Conservation (phyloP, 441 rosid genomes). For the Sinapis alba region DNA sequence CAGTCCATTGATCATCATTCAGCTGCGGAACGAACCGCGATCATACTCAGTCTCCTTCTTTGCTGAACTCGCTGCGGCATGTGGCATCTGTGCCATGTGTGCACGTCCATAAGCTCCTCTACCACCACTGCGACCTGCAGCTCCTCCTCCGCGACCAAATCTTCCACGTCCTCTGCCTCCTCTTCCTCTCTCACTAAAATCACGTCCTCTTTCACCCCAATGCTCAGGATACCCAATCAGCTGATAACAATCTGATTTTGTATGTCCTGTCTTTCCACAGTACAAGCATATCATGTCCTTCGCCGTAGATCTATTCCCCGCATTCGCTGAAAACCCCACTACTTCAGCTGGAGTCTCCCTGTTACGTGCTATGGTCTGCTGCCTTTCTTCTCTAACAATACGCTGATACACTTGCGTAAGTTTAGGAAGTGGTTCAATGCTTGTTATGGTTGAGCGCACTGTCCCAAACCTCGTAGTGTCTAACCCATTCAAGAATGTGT, state of each 20-base stretch:
- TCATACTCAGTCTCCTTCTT: no score
- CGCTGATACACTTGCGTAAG: not conserved
- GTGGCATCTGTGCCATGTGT: no score
- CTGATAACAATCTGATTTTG: not conserved
- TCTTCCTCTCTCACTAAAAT: not conserved
- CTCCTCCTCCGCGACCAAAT: not conserved
- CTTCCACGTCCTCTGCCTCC: not conserved
- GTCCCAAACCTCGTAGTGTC: not conserved
- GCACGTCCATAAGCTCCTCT: not conserved
- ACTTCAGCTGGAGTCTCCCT: not conserved
- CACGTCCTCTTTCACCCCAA: not conserved
- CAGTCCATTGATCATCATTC: no score
- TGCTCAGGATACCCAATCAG: not conserved
- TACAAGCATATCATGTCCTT: not conserved
- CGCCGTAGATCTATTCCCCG: no score
- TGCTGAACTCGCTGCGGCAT: no score
- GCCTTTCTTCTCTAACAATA: not conserved
- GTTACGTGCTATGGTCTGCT: not conserved
- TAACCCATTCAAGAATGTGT: not conserved
- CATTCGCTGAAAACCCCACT: not conserved
- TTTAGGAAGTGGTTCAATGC: not conserved
- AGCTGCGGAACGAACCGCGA: no score
- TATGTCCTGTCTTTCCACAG: not conserved
- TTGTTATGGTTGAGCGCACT: not conserved
- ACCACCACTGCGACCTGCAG: not conserved